Conservation (phyloP, 768 basidiomycete genomes). For the Auricularia cornea region DNA sequence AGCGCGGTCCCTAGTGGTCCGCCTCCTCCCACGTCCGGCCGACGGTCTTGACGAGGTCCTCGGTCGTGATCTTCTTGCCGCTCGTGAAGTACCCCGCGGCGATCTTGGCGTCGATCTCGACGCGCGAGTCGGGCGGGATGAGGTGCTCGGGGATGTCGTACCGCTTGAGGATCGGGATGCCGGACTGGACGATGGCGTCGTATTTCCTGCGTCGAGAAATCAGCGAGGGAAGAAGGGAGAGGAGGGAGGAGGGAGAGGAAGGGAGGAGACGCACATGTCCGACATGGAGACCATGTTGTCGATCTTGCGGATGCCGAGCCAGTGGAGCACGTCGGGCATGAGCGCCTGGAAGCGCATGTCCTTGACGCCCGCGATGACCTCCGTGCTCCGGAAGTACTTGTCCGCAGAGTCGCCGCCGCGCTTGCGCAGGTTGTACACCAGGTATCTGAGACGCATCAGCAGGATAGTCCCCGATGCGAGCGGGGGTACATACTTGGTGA, state of each 20-base stretch:
- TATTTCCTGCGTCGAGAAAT: slow-evolving; percentile 58
- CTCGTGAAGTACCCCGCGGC: slow-evolving; percentile 88
- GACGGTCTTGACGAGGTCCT: slow-evolving; percentile 76
- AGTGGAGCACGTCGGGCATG: slow-evolving; percentile 95
- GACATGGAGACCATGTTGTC: slow-evolving; percentile 88
- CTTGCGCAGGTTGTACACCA: slow-evolving; percentile 95
- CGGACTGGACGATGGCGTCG: slow-evolving; percentile 83
- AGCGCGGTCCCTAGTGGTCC: slow-evolving; percentile 45
- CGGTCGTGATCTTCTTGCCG: slow-evolving; percentile 66
- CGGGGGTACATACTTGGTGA: slow-evolving; percentile 57
- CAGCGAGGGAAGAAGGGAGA: background rate
- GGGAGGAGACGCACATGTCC: slow-evolving; percentile 52
- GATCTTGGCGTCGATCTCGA: slow-evolving; percentile 96
- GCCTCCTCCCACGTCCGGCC: slow-evolving; percentile 88
- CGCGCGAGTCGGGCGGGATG: slow-evolving; percentile 81
- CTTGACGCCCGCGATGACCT: slow-evolving; percentile 88
- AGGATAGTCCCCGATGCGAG: background rate
- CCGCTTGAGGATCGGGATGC: slow-evolving; percentile 70
- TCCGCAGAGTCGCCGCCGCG: slow-evolving; percentile 89
- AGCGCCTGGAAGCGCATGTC: slow-evolving; percentile 92
- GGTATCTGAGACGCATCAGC: slow-evolving; percentile 42
- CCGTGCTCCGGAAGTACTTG: slow-evolving; percentile 90
- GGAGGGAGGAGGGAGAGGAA: slow-evolving; percentile 2
- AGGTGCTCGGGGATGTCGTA: slow-evolving; percentile 90
- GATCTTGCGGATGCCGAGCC: slow-evolving; percentile 87